A percentile compares a stretch with the other conserved stretches of the same genome.
Evolutionary conservation across 1,284 basidiomycete genomes (phyloP).

Genomic region (Leccinum ponderosum): DNA sequence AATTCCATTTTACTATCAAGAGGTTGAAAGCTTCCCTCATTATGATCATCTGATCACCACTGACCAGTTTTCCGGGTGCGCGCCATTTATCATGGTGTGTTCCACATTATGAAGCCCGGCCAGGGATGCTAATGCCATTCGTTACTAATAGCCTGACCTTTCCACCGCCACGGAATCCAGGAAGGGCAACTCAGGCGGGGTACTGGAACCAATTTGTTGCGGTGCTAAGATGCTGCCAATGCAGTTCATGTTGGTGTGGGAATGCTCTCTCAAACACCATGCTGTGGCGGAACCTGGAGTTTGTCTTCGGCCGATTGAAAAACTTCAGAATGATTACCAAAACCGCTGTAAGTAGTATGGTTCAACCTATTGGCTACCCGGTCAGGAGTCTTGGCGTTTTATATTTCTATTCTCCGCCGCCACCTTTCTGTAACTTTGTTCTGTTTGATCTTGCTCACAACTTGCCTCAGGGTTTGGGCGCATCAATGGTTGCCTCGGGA

Average conservation of each 20-base stretch:
- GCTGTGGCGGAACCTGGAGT: conserved; percentile 5
- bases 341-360: too few relatives aligned
- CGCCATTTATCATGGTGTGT: background rate
- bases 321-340: too few relatives aligned
- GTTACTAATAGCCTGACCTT: background rate
- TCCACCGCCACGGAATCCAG: background rate
- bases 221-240: background rate
- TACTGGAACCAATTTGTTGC: background rate
- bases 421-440: background rate
- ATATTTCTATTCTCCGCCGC: background rate
- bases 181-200: background rate
- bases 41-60: background rate
- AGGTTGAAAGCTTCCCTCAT: background rate
- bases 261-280: conserved; percentile 1
- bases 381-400: background rate
- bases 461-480: background rate
- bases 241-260: background rate
- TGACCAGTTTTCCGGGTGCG: background rate
- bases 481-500: background rate
- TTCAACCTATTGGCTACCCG: background rate
- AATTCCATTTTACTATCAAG: background rate
- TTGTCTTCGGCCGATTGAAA: background rate
- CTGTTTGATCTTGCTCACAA: background rate
- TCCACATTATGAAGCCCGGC: background rate
- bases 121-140: background rate